Evolutionary conservation across 129 eudicot genomes (phyloP), one percentile per base, ranked within the genome.

Genomic region (Tagetes erecta): DNA sequence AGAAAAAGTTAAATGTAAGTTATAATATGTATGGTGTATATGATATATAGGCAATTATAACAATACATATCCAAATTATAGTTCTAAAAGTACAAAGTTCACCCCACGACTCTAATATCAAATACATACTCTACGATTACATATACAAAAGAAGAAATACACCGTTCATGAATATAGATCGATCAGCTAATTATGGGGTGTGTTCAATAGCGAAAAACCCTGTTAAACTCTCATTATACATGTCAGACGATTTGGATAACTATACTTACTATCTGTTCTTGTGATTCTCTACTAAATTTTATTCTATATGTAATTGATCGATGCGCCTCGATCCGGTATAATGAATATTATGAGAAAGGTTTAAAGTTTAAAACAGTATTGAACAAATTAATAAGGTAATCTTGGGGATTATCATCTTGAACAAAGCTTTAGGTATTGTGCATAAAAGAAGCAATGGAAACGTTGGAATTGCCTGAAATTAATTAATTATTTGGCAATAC

Each of bases 381-480:
- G 38, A 44, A 46, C 60, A 34, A 62, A 37, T 10, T 62, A 36
- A 60, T 35, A 20, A 46, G 64, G 39, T 74, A 47, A 20, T 14
- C 64, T 39, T 8, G 30, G 62, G 70, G 4, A 74, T 62, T 63
- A 4, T 27, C 31, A 53, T 13, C 11, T 62, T 62, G 11, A 47
- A 36, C 10, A 66, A 51, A 9, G 30, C 74, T 76, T 66, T 67
- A 37, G 68, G 67, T 53, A 42, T 67, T 55, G 53, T 67, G 20
- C 73, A 33, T 67, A 40, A 53, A 33, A 34, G 67, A 76, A 42
- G 67, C 52, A 76, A 40, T 41, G 10, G 47, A 14, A 13, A 5
- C 47, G 38, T 69, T 74, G 33, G 30, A 56, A 63, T 63, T 37
- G 38, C 51, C 47, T 74, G 70, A 71, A n/a, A 38, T 33, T 5